Evolutionary conservation across 2,329 filamentous ascomycete species (phyloP).

Genomic region (Sarocladium strictum): DNA sequence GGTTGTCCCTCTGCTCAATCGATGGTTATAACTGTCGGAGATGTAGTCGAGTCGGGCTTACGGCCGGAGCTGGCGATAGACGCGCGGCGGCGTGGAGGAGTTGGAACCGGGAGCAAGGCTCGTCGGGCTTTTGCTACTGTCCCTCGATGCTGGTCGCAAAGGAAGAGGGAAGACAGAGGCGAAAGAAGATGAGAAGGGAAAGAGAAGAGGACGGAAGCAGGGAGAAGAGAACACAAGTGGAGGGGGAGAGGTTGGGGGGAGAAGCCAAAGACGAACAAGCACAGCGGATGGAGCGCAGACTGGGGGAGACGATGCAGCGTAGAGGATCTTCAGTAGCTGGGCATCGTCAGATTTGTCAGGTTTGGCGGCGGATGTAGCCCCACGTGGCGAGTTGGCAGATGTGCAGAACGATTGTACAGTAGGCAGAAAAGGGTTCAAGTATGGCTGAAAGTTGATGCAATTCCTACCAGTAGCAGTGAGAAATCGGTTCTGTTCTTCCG

Average conservation of each 20-base stretch:
- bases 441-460: neutral
- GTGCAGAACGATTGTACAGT: neutral
- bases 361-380: neutral
- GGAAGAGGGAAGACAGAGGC: neutral
- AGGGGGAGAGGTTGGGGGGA: slow-evolving; percentile 6
- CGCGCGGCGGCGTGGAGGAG: slow-evolving; percentile 2
- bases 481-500: no score
- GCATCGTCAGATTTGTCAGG: slow-evolving; percentile 10
- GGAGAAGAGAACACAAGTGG: slow-evolving; percentile 13
- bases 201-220: slow-evolving; percentile 9
- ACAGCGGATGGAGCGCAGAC: neutral
- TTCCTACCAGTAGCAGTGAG: neutral
- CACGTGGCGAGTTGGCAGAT: slow-evolving; percentile 4
- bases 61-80: neutral
- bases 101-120: neutral
- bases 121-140: neutral
- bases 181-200: slow-evolving; percentile 11
- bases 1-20: neutral
- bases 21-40: neutral
- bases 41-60: neutral
- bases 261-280: neutral
- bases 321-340: slow-evolving; percentile 9
- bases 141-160: neutral
- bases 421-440: neutral
- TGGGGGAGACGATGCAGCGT: neutral